Base-by-base conservation (phyloP, 495 filamentous ascomycete genomes). In the Penicillium bovifimosum region DNA sequence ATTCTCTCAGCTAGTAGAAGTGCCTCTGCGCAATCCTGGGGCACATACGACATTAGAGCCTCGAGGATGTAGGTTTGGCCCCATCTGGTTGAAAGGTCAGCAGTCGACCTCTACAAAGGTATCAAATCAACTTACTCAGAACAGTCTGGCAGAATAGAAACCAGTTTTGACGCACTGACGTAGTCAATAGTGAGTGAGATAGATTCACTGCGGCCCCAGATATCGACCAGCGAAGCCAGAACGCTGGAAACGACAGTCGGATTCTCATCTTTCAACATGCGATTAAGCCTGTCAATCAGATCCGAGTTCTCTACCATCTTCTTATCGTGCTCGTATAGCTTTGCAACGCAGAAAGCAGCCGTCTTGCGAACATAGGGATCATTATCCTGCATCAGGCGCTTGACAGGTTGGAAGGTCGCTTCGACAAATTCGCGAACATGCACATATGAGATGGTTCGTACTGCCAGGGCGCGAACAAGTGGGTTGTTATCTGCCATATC, bases 161-260 rank as follows among this genome's bases (percentile, higher is more conserved):
- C 90, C 74, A 99, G 87, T 73, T 97, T 99, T 39, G 91, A 96
- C 11, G 93, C 93, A 68, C 95, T 97, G 47, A 82, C 82, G 67
- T 97, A 96, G 68, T 99, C 93, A 59, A 99, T 96, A 2, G 95
- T 96, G 42, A 99, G 82, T 58, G 96, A 97, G 69, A 99, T 99
- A 50, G 85, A 87, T 65, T 97, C 93, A 64, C 90, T 96, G 44
- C 92, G 79, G 66, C 96, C 93, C 93, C 93, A 99, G 47, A 99
- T 99, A 70, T 99, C 93, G 81, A 96, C 91, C 64, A 99, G 68
- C 26, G 86, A 81, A 1, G 95, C 93, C 60, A 99, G 72, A 8
- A 95, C 92, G 61, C 90, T 96, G 10, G 95, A 90, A 8, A 97
- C 91, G 10, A 99, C 93, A 0, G 93, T 99, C 3, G 93, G 91